These are phyloP conservation scores for Mortierella claussenii DNA, from an alignment of 192 early-diverging fungal genomes.

Conservation along the genomic window DNA sequence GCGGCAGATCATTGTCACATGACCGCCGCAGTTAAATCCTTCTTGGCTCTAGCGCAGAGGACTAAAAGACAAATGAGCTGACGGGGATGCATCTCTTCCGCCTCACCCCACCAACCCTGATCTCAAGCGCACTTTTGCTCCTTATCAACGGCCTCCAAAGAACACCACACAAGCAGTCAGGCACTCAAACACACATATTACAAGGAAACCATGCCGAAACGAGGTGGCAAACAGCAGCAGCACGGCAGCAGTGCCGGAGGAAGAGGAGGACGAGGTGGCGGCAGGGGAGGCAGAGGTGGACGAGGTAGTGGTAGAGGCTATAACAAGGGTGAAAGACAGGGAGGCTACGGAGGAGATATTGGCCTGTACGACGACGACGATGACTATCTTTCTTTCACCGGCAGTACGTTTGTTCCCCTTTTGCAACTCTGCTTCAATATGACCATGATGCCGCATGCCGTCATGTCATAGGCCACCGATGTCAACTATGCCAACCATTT, in stretches of 20 bases:
- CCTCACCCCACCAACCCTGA: no score
- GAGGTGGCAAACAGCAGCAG: constrained; percentile 36
- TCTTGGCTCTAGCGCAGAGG: no score
- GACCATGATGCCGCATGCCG: not conserved
- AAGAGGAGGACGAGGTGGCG: constrained; percentile 22
- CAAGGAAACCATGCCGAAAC: constrained; percentile 19
- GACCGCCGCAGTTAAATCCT: constrained; percentile 20
- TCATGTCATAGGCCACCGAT: no score
- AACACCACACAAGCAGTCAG: no score
- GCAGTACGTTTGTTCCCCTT: constrained; percentile 16
- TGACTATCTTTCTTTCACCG: constrained; percentile 25
- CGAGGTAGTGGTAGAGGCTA: constrained; percentile 24
- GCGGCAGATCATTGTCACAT: constrained; percentile 9
- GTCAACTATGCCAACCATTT: no score
- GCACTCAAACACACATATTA: not conserved
- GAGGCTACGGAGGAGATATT: constrained; percentile 6
- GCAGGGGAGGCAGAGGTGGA: constrained; percentile 23
- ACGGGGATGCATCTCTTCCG: no score
- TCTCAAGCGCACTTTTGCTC: no score
- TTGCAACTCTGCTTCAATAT: not conserved
- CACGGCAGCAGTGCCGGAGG: no score
- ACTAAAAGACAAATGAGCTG: no score
- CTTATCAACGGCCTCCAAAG: not conserved
- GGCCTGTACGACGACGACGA: constrained; percentile 33
- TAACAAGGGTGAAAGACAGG: not conserved